Evolutionary conservation across 805 yeast genomes (phyloP), one percentile per base, ranked within the genome.

Genomic region (Kodamaea kaohsiungensis): DNA sequence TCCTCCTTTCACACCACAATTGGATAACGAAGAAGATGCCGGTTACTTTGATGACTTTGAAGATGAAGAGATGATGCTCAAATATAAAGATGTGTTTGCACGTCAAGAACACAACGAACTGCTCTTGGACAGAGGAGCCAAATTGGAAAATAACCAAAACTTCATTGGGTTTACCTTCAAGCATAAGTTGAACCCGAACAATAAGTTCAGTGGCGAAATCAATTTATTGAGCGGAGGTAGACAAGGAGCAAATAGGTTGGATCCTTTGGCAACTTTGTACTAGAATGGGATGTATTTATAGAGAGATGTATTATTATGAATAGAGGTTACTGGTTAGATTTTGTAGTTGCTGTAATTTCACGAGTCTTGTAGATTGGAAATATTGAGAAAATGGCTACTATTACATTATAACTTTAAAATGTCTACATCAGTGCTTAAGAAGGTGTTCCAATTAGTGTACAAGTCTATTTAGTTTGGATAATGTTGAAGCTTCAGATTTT

Each of bases 21-120:
- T 95, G 59, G 98, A 95, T 67, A 89, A 91, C 56, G 99, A 95
- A 65, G 95, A 91, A 58, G 99, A 95, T 73, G 98, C 98, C 0
- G 99, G 99, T 1, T 95, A 95, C 73, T 95, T 95, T 68, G 99
- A 95, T 72, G 99, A 95, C 70, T 95, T 95, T 69, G 90, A 90
- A 55, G 95, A 91, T 70, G 98, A 93, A 68, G 91, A 89, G 47
- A 96, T 93, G 69, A 91, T 95, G 98, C 95, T 93, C 57, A 92
- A 95, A 70, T 95, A 95, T 75, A 93, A 95, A 64, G 99, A 95
- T 65, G 99, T 95, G 12, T 86, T 95, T 78, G 96, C 93, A 59
- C 88, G 96, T 73, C 91, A 91, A 64, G 89, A 83, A 27, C 89
- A 88, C 58, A 87, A 89, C 63, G 97, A 92, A 68, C 85, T 80